phyloP scores from a whole-genome alignment of 257 asterid genomes.

The Plantago ovata region DNA sequence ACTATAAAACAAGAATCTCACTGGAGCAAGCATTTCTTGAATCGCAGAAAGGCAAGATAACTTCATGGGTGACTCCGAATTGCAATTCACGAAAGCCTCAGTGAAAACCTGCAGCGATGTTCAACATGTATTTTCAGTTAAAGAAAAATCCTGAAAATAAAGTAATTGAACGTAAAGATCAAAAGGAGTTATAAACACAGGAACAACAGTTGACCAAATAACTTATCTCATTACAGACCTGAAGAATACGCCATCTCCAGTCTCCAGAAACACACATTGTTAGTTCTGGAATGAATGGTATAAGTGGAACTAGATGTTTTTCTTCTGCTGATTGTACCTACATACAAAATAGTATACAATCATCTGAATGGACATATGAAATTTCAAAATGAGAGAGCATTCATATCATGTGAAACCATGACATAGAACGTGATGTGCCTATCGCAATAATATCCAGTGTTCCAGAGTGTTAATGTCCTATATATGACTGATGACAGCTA shows the following conservation, averaged over 20 bases:
- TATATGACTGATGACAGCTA: no score
- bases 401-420: no score
- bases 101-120: conserved; percentile 65
- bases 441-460: no score
- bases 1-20: conserved; percentile 36
- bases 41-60: conserved; percentile 80
- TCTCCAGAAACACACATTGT: conserved; percentile 41
- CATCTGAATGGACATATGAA: no score
- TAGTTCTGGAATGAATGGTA: conserved; percentile 69
- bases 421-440: no score
- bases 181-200: neutral
- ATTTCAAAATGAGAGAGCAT: no score
- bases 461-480: no score
- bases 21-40: conserved; percentile 69
- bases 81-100: conserved; percentile 52
- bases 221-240: conserved; percentile 40
- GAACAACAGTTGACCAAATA: conserved; percentile 17
- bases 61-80: conserved; percentile 57
- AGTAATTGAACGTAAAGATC: neutral
- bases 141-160: neutral
- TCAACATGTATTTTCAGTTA: no score
- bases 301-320: conserved; percentile 64
- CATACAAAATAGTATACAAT: conserved; percentile 9
- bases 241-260: conserved; percentile 73
- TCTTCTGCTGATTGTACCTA: conserved; percentile 66